phyloP scores from a whole-genome alignment of 1,284 basidiomycete species.

The Ceratobasidium papillatum region DNA sequence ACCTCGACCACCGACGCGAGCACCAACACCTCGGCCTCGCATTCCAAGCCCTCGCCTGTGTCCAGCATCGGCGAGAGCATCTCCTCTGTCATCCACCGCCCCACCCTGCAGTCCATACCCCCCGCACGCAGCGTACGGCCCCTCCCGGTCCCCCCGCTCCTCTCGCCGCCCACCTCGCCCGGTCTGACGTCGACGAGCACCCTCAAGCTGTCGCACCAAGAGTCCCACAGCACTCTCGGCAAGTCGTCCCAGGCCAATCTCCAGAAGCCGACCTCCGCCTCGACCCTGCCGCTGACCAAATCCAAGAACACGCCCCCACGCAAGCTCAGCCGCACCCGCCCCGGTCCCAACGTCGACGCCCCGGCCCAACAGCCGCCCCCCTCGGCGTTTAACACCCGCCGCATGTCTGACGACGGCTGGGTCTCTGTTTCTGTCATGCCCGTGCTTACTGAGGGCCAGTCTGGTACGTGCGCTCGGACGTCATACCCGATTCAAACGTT shows the following conservation, averaged over 20 bases:
- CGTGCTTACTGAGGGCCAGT: slow-evolving; percentile 11
- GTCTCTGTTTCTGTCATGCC: slow-evolving; percentile 20
- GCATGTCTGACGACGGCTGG: slow-evolving; percentile 18
- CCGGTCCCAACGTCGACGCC: background rate
- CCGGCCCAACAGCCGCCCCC: background rate
- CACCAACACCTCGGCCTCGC: slow-evolving; percentile 13
- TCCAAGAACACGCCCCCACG: slow-evolving; percentile 15
- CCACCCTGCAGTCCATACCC: background rate
- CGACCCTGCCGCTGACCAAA: slow-evolving; percentile 13
- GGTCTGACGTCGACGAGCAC: slow-evolving; percentile 25
- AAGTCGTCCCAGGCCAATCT: slow-evolving; percentile 5
- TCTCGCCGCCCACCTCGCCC: background rate
- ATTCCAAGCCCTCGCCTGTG: slow-evolving; percentile 27
- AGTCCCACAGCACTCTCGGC: slow-evolving; percentile 35
- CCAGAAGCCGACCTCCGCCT: background rate
- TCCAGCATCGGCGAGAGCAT: slow-evolving; percentile 39
- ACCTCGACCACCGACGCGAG: slow-evolving; percentile 4
- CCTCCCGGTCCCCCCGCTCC: background rate
- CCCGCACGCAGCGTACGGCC: slow-evolving; percentile 10
- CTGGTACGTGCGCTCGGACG: background rate
- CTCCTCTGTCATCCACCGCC: background rate
- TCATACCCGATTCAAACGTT: background rate
- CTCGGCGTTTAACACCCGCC: background rate
- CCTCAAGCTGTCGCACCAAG: slow-evolving; percentile 28
- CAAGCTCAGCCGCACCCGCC: slow-evolving; percentile 6